These are phyloP conservation scores for Conticribra weissflogii DNA, from an alignment of 108 stramenopile species.

Conservation along the genomic window DNA sequence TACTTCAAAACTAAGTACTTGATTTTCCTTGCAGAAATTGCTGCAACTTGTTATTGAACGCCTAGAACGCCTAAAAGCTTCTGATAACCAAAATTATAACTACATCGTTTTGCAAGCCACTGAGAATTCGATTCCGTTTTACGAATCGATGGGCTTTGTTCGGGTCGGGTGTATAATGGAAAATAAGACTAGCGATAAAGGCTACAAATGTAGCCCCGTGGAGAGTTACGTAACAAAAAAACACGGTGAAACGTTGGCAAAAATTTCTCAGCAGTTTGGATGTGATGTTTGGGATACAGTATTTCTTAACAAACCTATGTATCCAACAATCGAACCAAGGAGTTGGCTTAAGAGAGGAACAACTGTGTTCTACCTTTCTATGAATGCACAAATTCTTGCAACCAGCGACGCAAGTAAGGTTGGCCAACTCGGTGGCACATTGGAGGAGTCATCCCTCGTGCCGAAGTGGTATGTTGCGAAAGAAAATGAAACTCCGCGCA, in stretches of 20 bases:
- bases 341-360: slow-evolving; percentile 73
- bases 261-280: slow-evolving; percentile 69
- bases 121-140: slow-evolving; percentile 89
- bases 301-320: slow-evolving; percentile 74
- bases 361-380: slow-evolving; percentile 59
- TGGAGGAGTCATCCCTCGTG: slow-evolving; percentile 5
- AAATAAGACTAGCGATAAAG: slow-evolving; percentile 19
- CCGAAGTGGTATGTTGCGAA: slow-evolving; percentile 82
- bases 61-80: slow-evolving; percentile 66
- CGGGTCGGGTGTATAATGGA: slow-evolving; percentile 72
- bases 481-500: slow-evolving; percentile 84
- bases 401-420: slow-evolving; percentile 6
- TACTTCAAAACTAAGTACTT: slow-evolving; percentile 1
- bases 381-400: background rate
- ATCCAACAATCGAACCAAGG: slow-evolving; percentile 48
- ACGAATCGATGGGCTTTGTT: slow-evolving; percentile 86
- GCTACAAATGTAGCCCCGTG: slow-evolving; percentile 58
- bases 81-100: slow-evolving; percentile 74
- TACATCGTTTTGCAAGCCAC: slow-evolving; percentile 90
- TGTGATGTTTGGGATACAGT: slow-evolving; percentile 82
- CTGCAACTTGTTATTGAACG: slow-evolving; percentile 81
- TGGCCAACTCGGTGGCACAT: background rate
- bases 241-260: slow-evolving; percentile 60
- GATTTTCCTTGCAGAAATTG: slow-evolving; percentile 40
- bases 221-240: slow-evolving; percentile 48